phyloP scores from a whole-genome alignment of 2,329 filamentous ascomycete species.

The Whalleya microplaca region DNA sequence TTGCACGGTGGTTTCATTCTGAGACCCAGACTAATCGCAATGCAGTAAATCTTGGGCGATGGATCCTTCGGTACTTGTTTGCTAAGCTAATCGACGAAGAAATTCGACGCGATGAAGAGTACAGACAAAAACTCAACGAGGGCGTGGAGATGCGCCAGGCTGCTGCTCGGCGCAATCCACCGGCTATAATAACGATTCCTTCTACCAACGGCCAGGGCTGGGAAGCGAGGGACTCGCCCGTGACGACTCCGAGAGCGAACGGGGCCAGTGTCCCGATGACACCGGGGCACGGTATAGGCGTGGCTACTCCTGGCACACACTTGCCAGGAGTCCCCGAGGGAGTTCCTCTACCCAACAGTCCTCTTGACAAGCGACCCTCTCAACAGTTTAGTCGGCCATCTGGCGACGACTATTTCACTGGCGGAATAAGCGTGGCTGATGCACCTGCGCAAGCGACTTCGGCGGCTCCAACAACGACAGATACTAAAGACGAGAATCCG shows the following conservation, averaged over 20 bases:
- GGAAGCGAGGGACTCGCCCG: slow-evolving; percentile 48
- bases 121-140: slow-evolving; percentile 71
- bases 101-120: slow-evolving; percentile 76
- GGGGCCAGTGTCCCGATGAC: slow-evolving; percentile 68
- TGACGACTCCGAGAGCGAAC: slow-evolving; percentile 67
- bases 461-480: slow-evolving; percentile 50
- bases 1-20: slow-evolving; percentile 5
- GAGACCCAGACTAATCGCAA: slow-evolving; percentile 16
- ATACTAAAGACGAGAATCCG: slow-evolving; percentile 43
- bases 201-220: slow-evolving; percentile 42
- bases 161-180: slow-evolving; percentile 59
- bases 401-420: slow-evolving; percentile 78
- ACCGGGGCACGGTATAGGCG: slow-evolving; percentile 76
- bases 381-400: slow-evolving; percentile 64
- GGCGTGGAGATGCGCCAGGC: slow-evolving; percentile 61
- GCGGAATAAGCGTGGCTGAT: slow-evolving; percentile 55
- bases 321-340: slow-evolving; percentile 56
- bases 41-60: slow-evolving; percentile 93
- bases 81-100: slow-evolving; percentile 88
- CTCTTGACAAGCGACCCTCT: slow-evolving; percentile 59
- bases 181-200: slow-evolving; percentile 58
- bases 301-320: slow-evolving; percentile 68
- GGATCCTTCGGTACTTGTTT: slow-evolving; percentile 93
- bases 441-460: slow-evolving; percentile 50
- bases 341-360: slow-evolving; percentile 44